Percentiles rank a stretch among this genome's conserved stretches.
phyloP scores from a whole-genome alignment of 1,139 yeast genomes.

The Yamadazyma buinensis region DNA sequence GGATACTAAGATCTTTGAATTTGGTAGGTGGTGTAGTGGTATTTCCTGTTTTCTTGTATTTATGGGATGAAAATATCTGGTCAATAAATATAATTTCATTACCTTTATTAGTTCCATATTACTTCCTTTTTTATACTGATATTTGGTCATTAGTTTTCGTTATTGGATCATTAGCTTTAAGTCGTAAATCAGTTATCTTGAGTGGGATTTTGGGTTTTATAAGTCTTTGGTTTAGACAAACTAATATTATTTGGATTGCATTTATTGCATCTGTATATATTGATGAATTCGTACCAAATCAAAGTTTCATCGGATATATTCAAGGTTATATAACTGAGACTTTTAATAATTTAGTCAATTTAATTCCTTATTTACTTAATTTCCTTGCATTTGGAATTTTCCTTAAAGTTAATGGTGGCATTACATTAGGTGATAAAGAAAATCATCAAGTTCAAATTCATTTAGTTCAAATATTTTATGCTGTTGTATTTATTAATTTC shows the following conservation, averaged over 20 bases:
- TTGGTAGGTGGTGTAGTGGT: slow-evolving; percentile 58
- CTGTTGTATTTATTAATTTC: slow-evolving; percentile 55
- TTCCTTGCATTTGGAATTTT: slow-evolving; percentile 53
- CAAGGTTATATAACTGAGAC: slow-evolving; percentile 14
- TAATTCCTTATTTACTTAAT: slow-evolving; percentile 53
- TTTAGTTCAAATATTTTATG: slow-evolving; percentile 77
- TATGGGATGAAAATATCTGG: slow-evolving; percentile 35
- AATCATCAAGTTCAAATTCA: slow-evolving; percentile 76
- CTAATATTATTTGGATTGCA: slow-evolving; percentile 83
- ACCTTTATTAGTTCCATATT: slow-evolving; percentile 73
- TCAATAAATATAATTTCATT: slow-evolving; percentile 48
- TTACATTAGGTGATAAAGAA: slow-evolving; percentile 83
- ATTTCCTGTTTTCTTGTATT: slow-evolving; percentile 36
- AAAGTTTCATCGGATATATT: slow-evolving; percentile 11
- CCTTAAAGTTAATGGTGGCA: slow-evolving; percentile 64
- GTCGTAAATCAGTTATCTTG: slow-evolving; percentile 5
- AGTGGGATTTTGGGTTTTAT: slow-evolving; percentile 49
- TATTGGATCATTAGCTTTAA: slow-evolving; percentile 36
- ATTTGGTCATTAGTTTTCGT: slow-evolving; percentile 83
- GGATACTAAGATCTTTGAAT: slow-evolving; percentile 55
- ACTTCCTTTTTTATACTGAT: slow-evolving; percentile 84
- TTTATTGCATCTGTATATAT: slow-evolving; percentile 57
- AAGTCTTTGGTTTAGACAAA: slow-evolving; percentile 79
- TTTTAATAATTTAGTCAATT: slow-evolving; percentile 20
- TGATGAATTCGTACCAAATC: slow-evolving; percentile 28